Evolutionary conservation across 805 yeast species (phyloP), one percentile per base, ranked within the genome.

Genomic region (Cyberlindnera veronae): DNA sequence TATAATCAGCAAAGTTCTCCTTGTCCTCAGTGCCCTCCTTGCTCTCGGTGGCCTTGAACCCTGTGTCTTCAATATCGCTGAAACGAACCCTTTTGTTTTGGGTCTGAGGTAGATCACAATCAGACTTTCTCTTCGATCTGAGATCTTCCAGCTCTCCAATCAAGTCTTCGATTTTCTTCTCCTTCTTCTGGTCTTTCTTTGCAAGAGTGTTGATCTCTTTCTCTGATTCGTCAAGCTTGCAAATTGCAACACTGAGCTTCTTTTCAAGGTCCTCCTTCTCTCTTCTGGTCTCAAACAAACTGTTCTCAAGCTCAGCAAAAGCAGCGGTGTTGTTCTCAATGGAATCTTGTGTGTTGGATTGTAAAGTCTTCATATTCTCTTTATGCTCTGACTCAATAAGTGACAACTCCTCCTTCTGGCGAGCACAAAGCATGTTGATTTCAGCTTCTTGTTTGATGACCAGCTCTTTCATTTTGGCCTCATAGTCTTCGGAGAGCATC

Each of bases 401-500:
- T 10, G 14, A 22, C 6, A 21, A 11, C 24, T 21, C 22, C 17
- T 22, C 14, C 22, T 14, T 24, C 14, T 24, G 28, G 6, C 13
- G 11, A 14, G 28, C 28, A 24, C 11, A 5, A 24, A 24, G 28
- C 12, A 12, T 14, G n/a, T 27, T 22, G 36, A 31, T 19, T 33
- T 41, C 39, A 4, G 10, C 27, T 26, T 16, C n/a, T 15, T 34
- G 34, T 12, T 35, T 37, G 14, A 19, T 26, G 28, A 57, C 55
- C 52, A 58, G 44, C 4, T 48, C 52, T 12, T 51, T 44, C 3
- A 67, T 36, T 35, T 55, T 60, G 5, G 50, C 48, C 24, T 63
- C 67, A 34, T 64, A 65, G 27, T 60, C 61, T n/a, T 44, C 46
- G 0, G 67, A 58, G 12, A 66, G 43, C 17, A 54, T 58, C 33